Evolutionary conservation across 805 yeast genomes (phyloP), one percentile per base, ranked within the genome.

Genomic region (Starmerella sp.): DNA sequence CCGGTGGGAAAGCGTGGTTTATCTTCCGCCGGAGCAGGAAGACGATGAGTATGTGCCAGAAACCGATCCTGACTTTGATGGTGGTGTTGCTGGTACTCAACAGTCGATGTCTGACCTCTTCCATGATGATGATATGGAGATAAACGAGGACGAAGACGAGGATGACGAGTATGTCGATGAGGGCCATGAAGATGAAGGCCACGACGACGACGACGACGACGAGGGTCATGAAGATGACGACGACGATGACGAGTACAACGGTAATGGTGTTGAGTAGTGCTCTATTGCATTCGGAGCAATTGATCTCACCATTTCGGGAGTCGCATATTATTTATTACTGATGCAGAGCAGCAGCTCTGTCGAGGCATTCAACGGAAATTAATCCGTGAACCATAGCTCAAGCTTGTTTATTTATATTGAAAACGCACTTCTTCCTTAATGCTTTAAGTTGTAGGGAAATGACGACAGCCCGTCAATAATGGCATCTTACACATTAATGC

Each of bases 31-130:
- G 5, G 62, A 59, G 30, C 52, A 58, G 39, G 61, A 58, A 37
- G 62, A 59, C 51, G 57, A 49, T 15, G 62, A 59, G 46, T 59
- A 57, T 36, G 48, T 59, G 5, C 60, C 60, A 3, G 52, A 51
- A 5, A 48, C 43, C 14, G 43, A 48, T 11, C 51, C 35, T 29
- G 22, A 37, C 51, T 28, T 17, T 6, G 22, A 13, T 22, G 36
- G n/a, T 9, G 37, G 30, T 3, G 17, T 5, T 51, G 34, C 30
- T 38, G 30, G 1, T 31, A 42, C 0, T 22, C 41, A 4, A 52
- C 46, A 7, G 37, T n/a, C 13, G 37, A 35, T 22, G 55, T 17
- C 17, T 4, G 43, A 36, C 38, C 49, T 11, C 53, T 45, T 30
- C 51, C 56, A 43, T 1, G 58, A 53, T 11, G 54, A 39, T 15